These are phyloP conservation scores for Tanacetum coccineum DNA, from an alignment of 129 eudicot species.

Conservation along the genomic window DNA sequence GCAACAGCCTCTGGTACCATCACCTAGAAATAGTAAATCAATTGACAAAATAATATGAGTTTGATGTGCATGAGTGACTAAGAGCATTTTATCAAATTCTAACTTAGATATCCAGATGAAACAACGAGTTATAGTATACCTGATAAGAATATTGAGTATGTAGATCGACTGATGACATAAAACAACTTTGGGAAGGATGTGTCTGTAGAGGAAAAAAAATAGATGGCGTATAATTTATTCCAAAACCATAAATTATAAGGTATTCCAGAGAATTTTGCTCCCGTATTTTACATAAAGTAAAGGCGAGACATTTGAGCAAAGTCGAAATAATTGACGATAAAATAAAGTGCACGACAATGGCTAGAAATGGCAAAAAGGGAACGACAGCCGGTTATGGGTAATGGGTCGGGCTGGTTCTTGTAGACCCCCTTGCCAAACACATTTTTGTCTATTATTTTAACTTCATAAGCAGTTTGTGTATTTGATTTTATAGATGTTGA, in stretches of 20 bases:
- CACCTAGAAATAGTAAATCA: conserved; percentile 35
- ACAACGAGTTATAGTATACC: conserved; percentile 31
- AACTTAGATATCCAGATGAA: background rate
- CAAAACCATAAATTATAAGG: too few relatives aligned
- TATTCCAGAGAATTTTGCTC: too few relatives aligned
- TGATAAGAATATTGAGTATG: conserved; percentile 78
- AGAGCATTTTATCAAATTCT: background rate
- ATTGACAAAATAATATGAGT: background rate
- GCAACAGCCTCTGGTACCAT: conserved; percentile 90
- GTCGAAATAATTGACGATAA: too few relatives aligned
- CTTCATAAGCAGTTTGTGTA: background rate
- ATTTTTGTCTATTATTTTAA: background rate
- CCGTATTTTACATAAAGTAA: too few relatives aligned
- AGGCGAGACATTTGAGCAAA: too few relatives aligned
- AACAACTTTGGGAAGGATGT: conserved; percentile 83
- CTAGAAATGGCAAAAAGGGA: background rate
- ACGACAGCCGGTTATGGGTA: background rate
- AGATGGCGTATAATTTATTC: conserved; percentile 8
- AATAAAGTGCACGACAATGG: background rate
- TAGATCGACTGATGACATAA: conserved; percentile 78
- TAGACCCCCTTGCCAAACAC: background rate
- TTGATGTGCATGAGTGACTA: background rate
- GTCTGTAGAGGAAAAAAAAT: conserved; percentile 41
- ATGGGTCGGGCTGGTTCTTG: background rate
- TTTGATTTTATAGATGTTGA: background rate